These are phyloP conservation scores for Tardiomyces digboiensis DNA, from an alignment of 1,139 yeast genomes.

Conservation along the genomic window DNA sequence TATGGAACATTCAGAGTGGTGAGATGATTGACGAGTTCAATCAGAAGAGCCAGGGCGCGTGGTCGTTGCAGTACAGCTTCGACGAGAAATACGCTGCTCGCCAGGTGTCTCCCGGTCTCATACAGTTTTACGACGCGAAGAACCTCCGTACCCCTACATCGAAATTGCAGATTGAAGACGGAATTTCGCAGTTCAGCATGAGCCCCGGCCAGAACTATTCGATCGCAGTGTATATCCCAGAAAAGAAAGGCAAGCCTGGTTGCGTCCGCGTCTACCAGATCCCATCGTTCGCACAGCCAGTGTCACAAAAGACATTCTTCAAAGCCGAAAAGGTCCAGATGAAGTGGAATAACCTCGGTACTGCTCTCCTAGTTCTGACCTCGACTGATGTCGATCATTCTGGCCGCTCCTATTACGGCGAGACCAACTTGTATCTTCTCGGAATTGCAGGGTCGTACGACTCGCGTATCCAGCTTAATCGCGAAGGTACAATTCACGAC, in stretches of 20 bases:
- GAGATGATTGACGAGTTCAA: conserved; percentile 56
- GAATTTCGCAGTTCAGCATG: conserved; percentile 50
- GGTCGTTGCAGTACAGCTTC: conserved; percentile 84
- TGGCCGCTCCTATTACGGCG: conserved; percentile 95
- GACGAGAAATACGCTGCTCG: conserved; percentile 69
- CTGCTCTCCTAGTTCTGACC: conserved; percentile 87
- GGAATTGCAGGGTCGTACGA: conserved; percentile 93
- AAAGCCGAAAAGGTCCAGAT: conserved; percentile 91
- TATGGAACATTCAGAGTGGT: conserved; percentile 47
- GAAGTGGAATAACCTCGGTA: conserved; percentile 92
- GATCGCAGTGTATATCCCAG: conserved; percentile 89
- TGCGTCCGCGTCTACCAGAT: conserved; percentile 74
- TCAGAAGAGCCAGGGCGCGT: conserved; percentile 72
- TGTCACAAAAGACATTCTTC: conserved; percentile 82
- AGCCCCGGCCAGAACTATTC: conserved; percentile 90
- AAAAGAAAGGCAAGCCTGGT: conserved; percentile 71
- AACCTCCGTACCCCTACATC: conserved; percentile 52
- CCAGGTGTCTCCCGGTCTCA: conserved; percentile 46
- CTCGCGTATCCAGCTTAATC: conserved; percentile 75
- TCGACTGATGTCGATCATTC: conserved; percentile 94
- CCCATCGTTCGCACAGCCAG: conserved; percentile 63
- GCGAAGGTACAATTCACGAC: conserved; percentile 97
- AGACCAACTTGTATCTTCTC: conserved; percentile 80
- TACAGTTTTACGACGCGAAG: conserved; percentile 58
- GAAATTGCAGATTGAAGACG: conserved; percentile 48